phyloP scores from a whole-genome alignment of 169 alveolate species.

The Plasmodium malariae region DNA sequence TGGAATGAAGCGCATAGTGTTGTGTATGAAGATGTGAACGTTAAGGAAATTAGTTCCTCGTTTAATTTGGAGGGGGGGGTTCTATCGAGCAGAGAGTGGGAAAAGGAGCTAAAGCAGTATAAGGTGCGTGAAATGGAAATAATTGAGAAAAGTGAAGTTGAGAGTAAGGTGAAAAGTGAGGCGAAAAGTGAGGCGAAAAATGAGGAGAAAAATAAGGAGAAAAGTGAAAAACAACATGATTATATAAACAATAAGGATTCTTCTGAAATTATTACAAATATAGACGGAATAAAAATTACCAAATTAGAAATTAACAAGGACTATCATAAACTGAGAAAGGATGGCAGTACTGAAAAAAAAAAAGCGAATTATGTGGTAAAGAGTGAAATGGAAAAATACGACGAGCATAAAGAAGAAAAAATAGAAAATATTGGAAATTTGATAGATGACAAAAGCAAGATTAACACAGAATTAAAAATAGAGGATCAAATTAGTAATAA shows the following conservation, averaged over 20 bases:
- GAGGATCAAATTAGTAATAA: not conserved
- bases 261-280: conserved; percentile 4
- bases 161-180: not conserved
- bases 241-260: not conserved
- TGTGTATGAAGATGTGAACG: not conserved
- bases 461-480: not conserved
- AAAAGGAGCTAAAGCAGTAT: not conserved
- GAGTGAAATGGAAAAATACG: not conserved
- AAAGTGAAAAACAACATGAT: not conserved
- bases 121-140: not conserved
- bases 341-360: not conserved
- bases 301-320: conserved; percentile 22
- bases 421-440: not conserved
- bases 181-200: conserved; percentile 1
- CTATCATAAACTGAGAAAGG: conserved; percentile 13
- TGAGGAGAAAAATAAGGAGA: not conserved
- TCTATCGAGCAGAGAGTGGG: not conserved
- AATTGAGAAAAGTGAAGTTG: not conserved
- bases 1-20: not conserved
- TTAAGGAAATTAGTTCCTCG: not conserved
- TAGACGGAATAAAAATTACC: conserved; percentile 49
- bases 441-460: conserved; percentile 11
- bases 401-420: conserved; percentile 18
- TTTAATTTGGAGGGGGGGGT: not conserved
- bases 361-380: not conserved